Percentiles rank a stretch among this genome's conserved stretches.
Evolutionary conservation across 306 rosid species (phyloP).

Genomic region (Fragaria ananassa): DNA sequence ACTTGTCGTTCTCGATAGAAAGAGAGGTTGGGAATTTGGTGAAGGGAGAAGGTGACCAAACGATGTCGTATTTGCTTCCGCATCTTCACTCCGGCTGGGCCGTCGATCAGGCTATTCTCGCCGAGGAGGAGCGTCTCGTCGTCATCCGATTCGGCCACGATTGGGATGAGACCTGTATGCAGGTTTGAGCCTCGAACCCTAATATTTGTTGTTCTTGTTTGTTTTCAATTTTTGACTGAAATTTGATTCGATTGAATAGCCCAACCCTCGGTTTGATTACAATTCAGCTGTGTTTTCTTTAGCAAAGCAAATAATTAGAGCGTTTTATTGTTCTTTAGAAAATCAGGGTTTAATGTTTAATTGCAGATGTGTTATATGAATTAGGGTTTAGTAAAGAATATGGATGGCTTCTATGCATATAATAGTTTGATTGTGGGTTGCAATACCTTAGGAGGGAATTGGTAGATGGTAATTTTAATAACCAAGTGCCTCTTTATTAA

Average conservation of each 20-base stretch:
- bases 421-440: neutral
- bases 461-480: neutral
- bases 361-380: neutral
- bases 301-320: neutral
- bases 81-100: conserved; percentile 68
- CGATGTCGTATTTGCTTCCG: conserved; percentile 45
- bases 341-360: neutral
- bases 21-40: neutral
- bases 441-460: neutral
- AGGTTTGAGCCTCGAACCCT: conserved; percentile 37
- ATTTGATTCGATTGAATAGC: neutral
- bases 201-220: neutral
- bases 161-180: conserved; percentile 92
- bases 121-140: conserved; percentile 81
- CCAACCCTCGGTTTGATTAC: neutral
- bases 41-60: neutral
- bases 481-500: neutral
- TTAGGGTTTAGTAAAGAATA: neutral
- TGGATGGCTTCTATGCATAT: neutral
- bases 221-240: neutral
- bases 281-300: too few species aligned
- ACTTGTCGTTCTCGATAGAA: neutral
- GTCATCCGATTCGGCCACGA: conserved; percentile 84
- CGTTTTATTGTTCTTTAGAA: neutral
- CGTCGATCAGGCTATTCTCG: conserved; percentile 84